Evolutionary conservation across 2,329 filamentous ascomycete genomes (phyloP), one percentile per base, ranked within the genome.

Genomic region (Stenocarpella maydis): DNA sequence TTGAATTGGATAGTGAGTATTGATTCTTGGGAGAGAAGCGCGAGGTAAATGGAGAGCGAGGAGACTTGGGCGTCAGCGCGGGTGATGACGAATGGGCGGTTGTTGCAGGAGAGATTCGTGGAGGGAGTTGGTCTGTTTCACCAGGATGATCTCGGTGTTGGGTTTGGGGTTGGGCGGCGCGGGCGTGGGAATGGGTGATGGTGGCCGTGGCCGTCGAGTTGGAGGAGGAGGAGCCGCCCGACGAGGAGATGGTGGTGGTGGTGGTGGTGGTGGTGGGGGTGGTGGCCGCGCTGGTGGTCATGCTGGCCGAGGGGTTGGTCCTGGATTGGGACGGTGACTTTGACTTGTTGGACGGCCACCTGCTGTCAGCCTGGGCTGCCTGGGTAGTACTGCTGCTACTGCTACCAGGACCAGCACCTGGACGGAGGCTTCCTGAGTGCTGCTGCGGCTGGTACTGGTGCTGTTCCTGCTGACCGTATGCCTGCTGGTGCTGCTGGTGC

Each of bases 11-110:
- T 41, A 58, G 34, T 58, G 60, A 41, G 69, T 63, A 58, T 21
- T 64, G 67, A 28, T 76, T 80, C 74, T 76, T 79, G 72, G 81
- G 79, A 68, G 80, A 80, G 75, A 83, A 82, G 49, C 80, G 81
- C 72, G 84, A 83, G 71, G 83, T 81, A 73, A 85, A 83, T 71
- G 83, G 83, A 67, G 83, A 82, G 68, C 78, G 77, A 60, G 80
- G 80, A 65, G 83, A 83, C 74, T 80, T 81, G 69, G 83, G 82
- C 71, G 83, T 85, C 72, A 77, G 77, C 74, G 83, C 80, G 69
- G 83, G 82, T 70, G 83, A 85, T 72, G 77, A 77, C 74, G 83
- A 81, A 74, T 79, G 80, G 73, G 79, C 41, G 37, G 65, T 28
- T 39, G 69, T 54, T 55, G 55, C 73, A 65, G 79, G 76, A 67